These are phyloP conservation scores for Scheffersomyces illinoinensis DNA, from an alignment of 1,139 yeast species.

Conservation along the genomic window DNA sequence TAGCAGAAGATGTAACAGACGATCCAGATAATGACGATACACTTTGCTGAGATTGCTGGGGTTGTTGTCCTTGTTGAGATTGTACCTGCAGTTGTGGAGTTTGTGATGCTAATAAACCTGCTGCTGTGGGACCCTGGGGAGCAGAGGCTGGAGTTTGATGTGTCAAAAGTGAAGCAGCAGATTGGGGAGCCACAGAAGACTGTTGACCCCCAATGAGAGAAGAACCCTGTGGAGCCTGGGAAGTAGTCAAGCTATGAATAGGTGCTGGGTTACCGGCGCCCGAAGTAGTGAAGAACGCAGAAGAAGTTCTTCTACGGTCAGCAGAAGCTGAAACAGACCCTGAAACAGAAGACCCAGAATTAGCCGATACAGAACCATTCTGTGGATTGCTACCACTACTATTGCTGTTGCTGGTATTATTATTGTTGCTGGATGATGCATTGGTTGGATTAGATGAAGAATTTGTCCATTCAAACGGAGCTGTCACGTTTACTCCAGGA, in stretches of 20 bases:
- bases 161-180: conserved; percentile 1
- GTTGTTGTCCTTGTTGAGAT: conserved; percentile 11
- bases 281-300: conserved; percentile 31
- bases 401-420: not conserved
- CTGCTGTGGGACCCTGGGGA: conserved; percentile 17
- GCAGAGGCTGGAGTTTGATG: conserved; percentile 1
- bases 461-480: conserved; percentile 14
- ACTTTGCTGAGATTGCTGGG: conserved; percentile 9
- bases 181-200: conserved; percentile 4
- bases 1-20: not conserved
- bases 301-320: conserved; percentile 35
- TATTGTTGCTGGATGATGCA: conserved; percentile 3
- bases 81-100: conserved; percentile 9
- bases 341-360: conserved; percentile 1
- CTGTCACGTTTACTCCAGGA: conserved; percentile 30
- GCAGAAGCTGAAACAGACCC: not conserved
- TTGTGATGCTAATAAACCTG: conserved; percentile 10
- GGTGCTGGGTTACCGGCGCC: conserved; percentile 11
- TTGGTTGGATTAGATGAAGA: conserved; percentile 4
- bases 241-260: conserved; percentile 8
- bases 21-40: conserved; percentile 1
- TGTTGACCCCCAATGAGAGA: conserved; percentile 7
- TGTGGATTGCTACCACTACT: not conserved
- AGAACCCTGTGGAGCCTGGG: conserved; percentile 7
- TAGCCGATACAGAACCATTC: conserved; percentile 1